Evolutionary conservation across 1,284 basidiomycete species (phyloP).

Genomic region (Marasmius tenuissimus): DNA sequence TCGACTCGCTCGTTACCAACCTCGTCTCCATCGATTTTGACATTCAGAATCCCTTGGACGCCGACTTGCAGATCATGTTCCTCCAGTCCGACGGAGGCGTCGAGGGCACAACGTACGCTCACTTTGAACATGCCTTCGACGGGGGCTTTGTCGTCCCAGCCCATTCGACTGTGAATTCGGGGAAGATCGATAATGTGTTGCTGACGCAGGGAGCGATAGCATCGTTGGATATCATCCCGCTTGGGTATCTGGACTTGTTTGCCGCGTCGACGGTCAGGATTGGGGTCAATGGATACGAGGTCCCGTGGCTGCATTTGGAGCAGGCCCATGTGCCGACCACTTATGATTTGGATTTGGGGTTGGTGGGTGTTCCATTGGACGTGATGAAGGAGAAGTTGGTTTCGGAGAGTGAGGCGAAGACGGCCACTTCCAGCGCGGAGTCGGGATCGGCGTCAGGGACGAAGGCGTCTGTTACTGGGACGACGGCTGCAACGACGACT

Average conservation of each 20-base stretch:
- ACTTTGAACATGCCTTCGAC: slow-evolving; percentile 54
- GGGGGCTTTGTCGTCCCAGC: slow-evolving; percentile 54
- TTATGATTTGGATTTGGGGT: slow-evolving; percentile 32
- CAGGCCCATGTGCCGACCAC: slow-evolving; percentile 46
- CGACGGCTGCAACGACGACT: neutral
- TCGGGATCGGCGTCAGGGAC: neutral
- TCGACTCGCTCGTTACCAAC: slow-evolving; percentile 49
- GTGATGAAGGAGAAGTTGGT: slow-evolving; percentile 1
- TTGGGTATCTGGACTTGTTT: slow-evolving; percentile 52
- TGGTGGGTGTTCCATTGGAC: slow-evolving; percentile 11
- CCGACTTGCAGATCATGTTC: slow-evolving; percentile 53
- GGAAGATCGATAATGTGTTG: slow-evolving; percentile 52
- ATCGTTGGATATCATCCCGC: slow-evolving; percentile 56
- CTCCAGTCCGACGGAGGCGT: slow-evolving; percentile 57
- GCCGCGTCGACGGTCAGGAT: slow-evolving; percentile 49
- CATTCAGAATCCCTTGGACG: slow-evolving; percentile 58
- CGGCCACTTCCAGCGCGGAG: neutral
- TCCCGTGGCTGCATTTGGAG: slow-evolving; percentile 57
- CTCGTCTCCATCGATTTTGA: slow-evolving; percentile 55
- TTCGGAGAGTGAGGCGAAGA: neutral
- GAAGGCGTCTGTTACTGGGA: neutral
- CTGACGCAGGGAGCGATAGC: slow-evolving; percentile 54
- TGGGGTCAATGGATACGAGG: slow-evolving; percentile 48
- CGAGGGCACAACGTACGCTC: slow-evolving; percentile 53
- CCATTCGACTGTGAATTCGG: slow-evolving; percentile 55